phyloP scores from a whole-genome alignment of 768 basidiomycete species.

The Hygrocybe punicea region DNA sequence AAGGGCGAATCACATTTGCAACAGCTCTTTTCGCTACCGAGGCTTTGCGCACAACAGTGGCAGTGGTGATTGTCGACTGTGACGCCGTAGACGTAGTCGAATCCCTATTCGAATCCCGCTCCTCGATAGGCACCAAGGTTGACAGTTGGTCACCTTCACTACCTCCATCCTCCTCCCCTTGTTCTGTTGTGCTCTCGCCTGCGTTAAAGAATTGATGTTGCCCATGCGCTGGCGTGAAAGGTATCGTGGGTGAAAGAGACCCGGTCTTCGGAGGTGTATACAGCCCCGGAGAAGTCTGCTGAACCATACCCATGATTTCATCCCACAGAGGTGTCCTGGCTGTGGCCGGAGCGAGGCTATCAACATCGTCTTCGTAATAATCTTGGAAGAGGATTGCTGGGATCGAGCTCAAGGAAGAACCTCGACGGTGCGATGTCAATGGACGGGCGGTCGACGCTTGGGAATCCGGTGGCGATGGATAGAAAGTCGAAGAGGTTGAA shows the following conservation, averaged over 20 bases:
- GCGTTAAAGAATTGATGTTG: neutral
- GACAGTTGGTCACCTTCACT: neutral
- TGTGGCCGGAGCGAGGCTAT: slow-evolving; percentile 2
- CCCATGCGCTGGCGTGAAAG: slow-evolving; percentile 4
- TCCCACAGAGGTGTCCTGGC: slow-evolving; percentile 16
- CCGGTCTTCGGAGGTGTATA: slow-evolving; percentile 26
- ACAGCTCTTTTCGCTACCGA: slow-evolving; percentile 49
- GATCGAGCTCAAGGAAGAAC: neutral
- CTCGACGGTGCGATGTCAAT: neutral
- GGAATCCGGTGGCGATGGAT: neutral
- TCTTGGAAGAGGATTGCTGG: neutral
- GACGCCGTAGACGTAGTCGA: slow-evolving; percentile 47
- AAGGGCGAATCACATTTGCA: slow-evolving; percentile 44
- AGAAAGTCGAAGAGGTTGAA: neutral
- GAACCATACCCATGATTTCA: slow-evolving; percentile 16
- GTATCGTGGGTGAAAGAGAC: slow-evolving; percentile 27
- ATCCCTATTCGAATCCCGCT: slow-evolving; percentile 35
- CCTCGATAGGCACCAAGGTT: neutral
- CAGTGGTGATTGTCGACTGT: slow-evolving; percentile 41
- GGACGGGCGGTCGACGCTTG: neutral
- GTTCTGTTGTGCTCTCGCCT: neutral
- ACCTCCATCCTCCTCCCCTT: slow-evolving; percentile 4
- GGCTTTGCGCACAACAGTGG: slow-evolving; percentile 44
- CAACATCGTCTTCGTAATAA: slow-evolving; percentile 2
- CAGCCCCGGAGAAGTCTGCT: neutral